Evolutionary conservation across 2,329 filamentous ascomycete species (phyloP).

Genomic region (Exophiala viscosa): DNA sequence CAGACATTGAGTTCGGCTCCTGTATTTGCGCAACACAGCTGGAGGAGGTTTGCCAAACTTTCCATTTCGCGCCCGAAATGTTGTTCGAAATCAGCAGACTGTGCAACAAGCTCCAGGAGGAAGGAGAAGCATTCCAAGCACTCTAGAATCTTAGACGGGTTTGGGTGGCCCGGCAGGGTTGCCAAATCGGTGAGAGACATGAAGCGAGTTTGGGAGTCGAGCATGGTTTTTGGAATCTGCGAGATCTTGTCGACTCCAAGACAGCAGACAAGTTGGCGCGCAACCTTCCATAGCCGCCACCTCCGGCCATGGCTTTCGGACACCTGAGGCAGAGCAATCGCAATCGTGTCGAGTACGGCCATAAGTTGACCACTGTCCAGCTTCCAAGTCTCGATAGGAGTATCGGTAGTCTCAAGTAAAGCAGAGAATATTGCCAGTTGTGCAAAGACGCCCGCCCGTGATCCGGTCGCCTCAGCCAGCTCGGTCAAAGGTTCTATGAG

Average conservation of each 20-base stretch:
- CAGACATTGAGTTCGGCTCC: constrained; percentile 1
- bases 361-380: constrained; percentile 2
- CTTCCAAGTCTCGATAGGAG: neutral
- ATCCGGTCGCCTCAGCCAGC: constrained; percentile 16
- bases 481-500: constrained; percentile 13
- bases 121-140: constrained; percentile 17
- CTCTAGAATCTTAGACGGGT: constrained; percentile 12
- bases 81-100: neutral
- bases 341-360: constrained; percentile 1
- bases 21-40: neutral
- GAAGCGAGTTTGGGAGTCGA: constrained; percentile 2
- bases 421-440: constrained; percentile 18
- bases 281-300: constrained; percentile 25
- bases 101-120: constrained; percentile 5
- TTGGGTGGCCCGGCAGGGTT: neutral
- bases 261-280: constrained; percentile 5
- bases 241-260: neutral
- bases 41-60: constrained; percentile 5
- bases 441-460: constrained; percentile 18
- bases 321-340: constrained; percentile 13
- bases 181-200: constrained; percentile 9
- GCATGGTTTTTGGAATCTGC: neutral
- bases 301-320: constrained; percentile 26
- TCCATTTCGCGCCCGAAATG: constrained; percentile 9
- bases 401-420: constrained; percentile 5